Evolutionary conservation across 345 rosid species (phyloP), one percentile per base, ranked within the genome.

Genomic region (Citrus medica): DNA sequence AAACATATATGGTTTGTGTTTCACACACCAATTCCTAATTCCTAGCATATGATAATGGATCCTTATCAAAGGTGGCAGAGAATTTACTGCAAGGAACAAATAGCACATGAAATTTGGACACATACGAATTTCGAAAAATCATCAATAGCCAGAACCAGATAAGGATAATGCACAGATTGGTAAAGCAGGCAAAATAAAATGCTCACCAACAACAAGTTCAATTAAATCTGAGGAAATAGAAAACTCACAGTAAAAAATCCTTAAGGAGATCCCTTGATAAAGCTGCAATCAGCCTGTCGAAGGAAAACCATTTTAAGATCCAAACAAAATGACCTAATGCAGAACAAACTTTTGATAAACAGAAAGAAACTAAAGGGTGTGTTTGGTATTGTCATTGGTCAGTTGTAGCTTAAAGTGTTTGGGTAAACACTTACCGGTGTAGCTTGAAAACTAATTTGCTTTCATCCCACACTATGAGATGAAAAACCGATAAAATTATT

Each of bases 231-330:
- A 71, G 59, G 40, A 67, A 82, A 83, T 75, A 73, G 25, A 53
- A 80, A 75, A 90, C 97, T 91, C 83, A 96, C 98, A 83, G 86
- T 61, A 85, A 35, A 71, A 94, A 91, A 56, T 91, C 99, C 70
- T 88, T 82, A 38, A 90, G 84, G 71, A 94, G 90, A 86, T 96
- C 99, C 85, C 97, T 94, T 62, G 97, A 91, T 71, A 94, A 89
- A 42, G 90, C 94, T 75, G 95, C 93, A 78, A 90, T 83, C 91
- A 93, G 85, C 86, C 98, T 95, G 97, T 28, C 65, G 32, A 42
- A 67, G 66, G 25, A 71, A 12, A 60, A 62, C 13, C n/a, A 56
- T 25, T 74, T 70, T 79, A 59, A 42, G 27, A 38, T 51, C 22
- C 17, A 48, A 33, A 66, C 56, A 40, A 42, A 63, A 16, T 65